Evolutionary conservation across 495 filamentous ascomycete species (phyloP), one percentile per base, ranked within the genome.

Genomic region (Aspergillus affinis): DNA sequence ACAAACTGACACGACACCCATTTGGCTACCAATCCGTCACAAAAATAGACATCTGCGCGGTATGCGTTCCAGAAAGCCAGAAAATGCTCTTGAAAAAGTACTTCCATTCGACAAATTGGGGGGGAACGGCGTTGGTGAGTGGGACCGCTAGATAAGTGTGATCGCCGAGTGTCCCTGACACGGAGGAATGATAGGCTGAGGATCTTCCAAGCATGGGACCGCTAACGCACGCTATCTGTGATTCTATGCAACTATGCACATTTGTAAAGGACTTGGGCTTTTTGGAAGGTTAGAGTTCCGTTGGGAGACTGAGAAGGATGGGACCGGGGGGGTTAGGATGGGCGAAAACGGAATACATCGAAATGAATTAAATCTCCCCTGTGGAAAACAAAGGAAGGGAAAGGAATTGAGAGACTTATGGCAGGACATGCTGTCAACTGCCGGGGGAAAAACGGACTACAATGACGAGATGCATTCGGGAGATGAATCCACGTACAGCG

Each of bases 211-310:
- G 9, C 52, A 23, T 54, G 41, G 32, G 52, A 6, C 41, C 51
- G 46, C 52, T 54, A 54, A 32, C 23, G 12, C 45, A 44, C n/a
- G 45, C 52, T 54, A 45, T 54, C 52, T 54, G 52, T 54, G 52
- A 54, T 54, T 54, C 45, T 54, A 54, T 54, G 52, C 52, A 54
- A 44, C 52, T 54, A 54, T 23, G 45, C 52, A 32, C 23, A 54
- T 44, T 23, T 45, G 23, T 32, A 23, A 32, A 54, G 52, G 52
- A 41, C 10, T 41, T 41, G 36, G 36, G 36, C 36, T 13, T 41
- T 10, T 41, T 41, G 36, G 36, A 41, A 41, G 36, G 36, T 41
- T 41, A 41, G 13, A 41, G 13, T 41, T 41, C 6, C 36, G 36
- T 41, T 41, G 36, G 36, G 36, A 41, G 36, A 41, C 15, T 41